phyloP scores from a whole-genome alignment of 176 grass and related monocot genomes.

The Carex kokanica region DNA sequence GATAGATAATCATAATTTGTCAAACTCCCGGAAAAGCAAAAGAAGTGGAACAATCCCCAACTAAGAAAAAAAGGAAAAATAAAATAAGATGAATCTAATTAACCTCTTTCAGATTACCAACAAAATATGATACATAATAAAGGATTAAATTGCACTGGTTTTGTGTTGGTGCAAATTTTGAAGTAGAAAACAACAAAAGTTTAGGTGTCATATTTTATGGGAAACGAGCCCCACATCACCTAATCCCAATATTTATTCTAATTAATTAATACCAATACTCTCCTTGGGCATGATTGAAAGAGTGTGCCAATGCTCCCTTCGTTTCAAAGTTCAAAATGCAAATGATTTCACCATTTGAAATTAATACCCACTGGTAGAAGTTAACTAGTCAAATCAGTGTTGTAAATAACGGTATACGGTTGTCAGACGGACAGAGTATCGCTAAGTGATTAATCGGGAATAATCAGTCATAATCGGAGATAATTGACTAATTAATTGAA shows the following conservation, averaged over 20 bases:
- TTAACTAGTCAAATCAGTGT: too few relatives aligned
- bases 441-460: too few relatives aligned
- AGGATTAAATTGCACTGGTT: background rate
- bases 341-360: slow-evolving; percentile 12
- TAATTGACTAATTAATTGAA: too few relatives aligned
- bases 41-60: background rate
- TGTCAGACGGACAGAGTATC: too few relatives aligned
- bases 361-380: background rate
- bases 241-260: slow-evolving; percentile 14
- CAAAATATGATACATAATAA: slow-evolving; percentile 8
- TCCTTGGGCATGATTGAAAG: background rate
- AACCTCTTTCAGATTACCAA: background rate
- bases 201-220: slow-evolving; percentile 20
- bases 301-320: background rate
- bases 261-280: slow-evolving; percentile 4
- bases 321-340: slow-evolving; percentile 10
- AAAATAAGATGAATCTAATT: background rate
- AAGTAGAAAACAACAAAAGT: slow-evolving; percentile 32
- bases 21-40: too few relatives aligned
- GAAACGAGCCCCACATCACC: slow-evolving; percentile 18
- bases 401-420: too few relatives aligned
- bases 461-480: too few relatives aligned
- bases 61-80: background rate
- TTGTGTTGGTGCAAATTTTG: background rate
- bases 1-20: too few relatives aligned